Evolutionary conservation across 768 basidiomycete genomes (phyloP).

Genomic region (Tylopilus sp.): DNA sequence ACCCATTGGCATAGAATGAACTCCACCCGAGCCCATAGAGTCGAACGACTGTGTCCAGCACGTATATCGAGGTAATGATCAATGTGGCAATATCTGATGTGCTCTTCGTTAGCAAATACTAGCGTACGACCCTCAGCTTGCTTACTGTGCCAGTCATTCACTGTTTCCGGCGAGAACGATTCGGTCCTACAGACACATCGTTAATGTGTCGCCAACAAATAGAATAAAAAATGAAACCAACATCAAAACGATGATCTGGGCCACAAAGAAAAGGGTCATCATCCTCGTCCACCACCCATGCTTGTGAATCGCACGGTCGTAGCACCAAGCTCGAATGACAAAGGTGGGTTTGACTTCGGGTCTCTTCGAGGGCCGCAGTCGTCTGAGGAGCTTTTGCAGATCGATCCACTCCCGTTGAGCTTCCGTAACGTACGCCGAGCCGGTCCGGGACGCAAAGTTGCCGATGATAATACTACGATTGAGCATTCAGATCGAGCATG

Average conservation of each 20-base stretch:
- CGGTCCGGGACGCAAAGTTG: conserved; percentile 86
- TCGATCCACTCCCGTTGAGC: conserved; percentile 95
- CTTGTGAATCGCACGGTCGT: conserved; percentile 84
- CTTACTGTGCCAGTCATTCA: conserved; percentile 62
- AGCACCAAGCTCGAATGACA: conserved; percentile 77
- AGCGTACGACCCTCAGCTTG: conserved; percentile 1
- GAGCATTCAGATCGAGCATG: conserved; percentile 10
- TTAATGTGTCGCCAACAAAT: conserved; percentile 1
- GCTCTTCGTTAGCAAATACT: conserved; percentile 7
- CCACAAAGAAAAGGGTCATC: conserved; percentile 74
- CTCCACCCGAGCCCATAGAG: conserved; percentile 79
- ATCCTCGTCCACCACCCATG: conserved; percentile 88
- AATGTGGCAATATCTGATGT: conserved; percentile 75
- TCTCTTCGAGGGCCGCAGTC: conserved; percentile 82
- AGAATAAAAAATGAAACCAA: conserved; percentile 34
- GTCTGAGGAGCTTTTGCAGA: conserved; percentile 80
- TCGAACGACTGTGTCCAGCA: conserved; percentile 75
- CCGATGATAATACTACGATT: conserved; percentile 84
- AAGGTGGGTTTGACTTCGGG: conserved; percentile 60
- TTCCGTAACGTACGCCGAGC: conserved; percentile 79
- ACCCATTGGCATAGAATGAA: conserved; percentile 86
- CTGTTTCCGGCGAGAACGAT: conserved; percentile 54
- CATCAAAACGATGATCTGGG: conserved; percentile 85
- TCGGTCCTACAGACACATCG: conserved; percentile 58
- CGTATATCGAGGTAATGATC: conserved; percentile 64